phyloP scores from a whole-genome alignment of 2,329 filamentous ascomycete genomes.

The Epichloe festucae region DNA sequence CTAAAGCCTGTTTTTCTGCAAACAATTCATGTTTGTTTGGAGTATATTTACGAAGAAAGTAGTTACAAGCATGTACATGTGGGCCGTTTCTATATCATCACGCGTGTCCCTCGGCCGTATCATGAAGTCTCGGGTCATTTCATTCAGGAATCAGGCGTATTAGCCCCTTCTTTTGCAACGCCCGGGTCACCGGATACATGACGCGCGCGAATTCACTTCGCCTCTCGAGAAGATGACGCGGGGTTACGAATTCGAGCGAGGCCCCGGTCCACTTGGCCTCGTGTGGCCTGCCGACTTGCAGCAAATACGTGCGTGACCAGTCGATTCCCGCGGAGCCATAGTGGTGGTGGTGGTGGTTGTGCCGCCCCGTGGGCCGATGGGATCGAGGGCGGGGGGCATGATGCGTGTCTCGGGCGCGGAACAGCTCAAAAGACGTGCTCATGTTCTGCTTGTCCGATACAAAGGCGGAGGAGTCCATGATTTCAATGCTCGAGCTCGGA shows the following conservation, averaged over 20 bases:
- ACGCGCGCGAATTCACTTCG: neutral
- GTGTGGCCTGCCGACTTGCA: neutral
- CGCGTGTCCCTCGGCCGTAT: neutral
- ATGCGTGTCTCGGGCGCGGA: neutral
- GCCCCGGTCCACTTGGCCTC: neutral
- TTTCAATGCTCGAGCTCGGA: neutral
- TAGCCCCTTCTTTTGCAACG: neutral
- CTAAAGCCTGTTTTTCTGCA: too few relatives aligned
- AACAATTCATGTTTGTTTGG: neutral
- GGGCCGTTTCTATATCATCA: too few relatives aligned
- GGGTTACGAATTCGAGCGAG: neutral
- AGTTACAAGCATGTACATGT: too few relatives aligned
- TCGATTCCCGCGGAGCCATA: neutral
- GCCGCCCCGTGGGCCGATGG: neutral
- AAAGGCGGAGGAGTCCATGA: neutral
- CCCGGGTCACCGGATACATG: neutral
- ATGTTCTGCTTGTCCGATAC: neutral
- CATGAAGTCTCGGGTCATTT: neutral
- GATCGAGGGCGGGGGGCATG: neutral
- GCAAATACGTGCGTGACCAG: neutral
- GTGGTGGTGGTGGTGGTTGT: too few relatives aligned
- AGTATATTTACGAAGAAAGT: neutral
- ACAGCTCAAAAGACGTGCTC: neutral
- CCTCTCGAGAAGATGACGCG: neutral
- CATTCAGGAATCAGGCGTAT: neutral